Evolutionary conservation across 1,284 basidiomycete genomes (phyloP), one percentile per base, ranked within the genome.

Genomic region (Leccinum ponderosum): DNA sequence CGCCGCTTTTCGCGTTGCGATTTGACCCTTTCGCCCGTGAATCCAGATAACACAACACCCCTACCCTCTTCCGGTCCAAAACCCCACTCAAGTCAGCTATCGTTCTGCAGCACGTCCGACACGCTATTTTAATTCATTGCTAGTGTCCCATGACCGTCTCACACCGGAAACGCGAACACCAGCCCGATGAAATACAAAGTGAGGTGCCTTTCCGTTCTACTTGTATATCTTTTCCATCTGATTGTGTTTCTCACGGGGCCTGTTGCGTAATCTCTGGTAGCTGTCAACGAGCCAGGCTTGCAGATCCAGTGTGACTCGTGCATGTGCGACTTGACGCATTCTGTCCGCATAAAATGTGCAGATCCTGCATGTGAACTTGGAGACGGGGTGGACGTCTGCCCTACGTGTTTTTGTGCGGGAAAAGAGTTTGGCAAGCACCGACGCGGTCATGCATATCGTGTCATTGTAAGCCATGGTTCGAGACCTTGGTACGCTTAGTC

Each of bases 341-440:
- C 91, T n/a, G 87, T 95, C 62, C 89, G 93, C 64, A 94, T 97
- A 70, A 94, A 94, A 78, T 97, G 94, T 72, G 94, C 94, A 25
- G 90, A 94, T 71, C 83, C 87, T 12, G 81, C 81, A 51, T 97
- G 94, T 70, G 85, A 89, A 64, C 70, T 78, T 12, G 89, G 83
- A 12, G 90, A 91, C 37, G 93, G 94, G 22, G 87, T 95, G 53
- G 94, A 97, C 73, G 83, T 97, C 15, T 97, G 94, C 73, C 93
- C 94, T 3, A 74, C 80, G 29, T 99, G 97, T 77, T 98, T 98
- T 76, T 95, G 93, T 71, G 84, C 87, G 54, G 97, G 97, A 17
- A 94, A 92, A 74, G 93, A 98, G 73, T 92, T 95, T 58, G 87
- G 84, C 52, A 85, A 85, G 64, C 97, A 99, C 75, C 93, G 93